Conservation (phyloP, 768 basidiomycete species). For the Dioszegia aurantiaca region DNA sequence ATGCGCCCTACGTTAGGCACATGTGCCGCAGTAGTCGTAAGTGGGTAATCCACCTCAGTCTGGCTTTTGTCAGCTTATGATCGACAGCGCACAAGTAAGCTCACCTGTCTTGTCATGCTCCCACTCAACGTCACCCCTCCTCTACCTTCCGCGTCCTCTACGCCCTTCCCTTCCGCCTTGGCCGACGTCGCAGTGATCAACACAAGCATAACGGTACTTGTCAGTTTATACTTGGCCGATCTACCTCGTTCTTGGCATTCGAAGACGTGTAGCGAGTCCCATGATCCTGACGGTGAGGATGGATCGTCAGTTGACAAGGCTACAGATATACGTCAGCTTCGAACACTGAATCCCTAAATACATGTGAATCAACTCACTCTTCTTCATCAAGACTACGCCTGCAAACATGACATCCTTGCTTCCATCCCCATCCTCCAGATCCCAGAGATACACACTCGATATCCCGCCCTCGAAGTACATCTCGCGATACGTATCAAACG, state of each 20-base stretch:
- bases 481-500: conserved; percentile 95
- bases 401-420: conserved; percentile 66
- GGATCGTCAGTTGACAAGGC: conserved; percentile 2
- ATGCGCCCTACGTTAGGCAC: conserved; percentile 89
- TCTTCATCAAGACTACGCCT: conserved; percentile 93
- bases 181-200: conserved; percentile 59
- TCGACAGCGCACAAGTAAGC: neutral
- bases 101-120: conserved; percentile 84
- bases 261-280: conserved; percentile 99
- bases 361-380: conserved; percentile 64
- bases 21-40: conserved; percentile 77
- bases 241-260: conserved; percentile 88
- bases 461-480: conserved; percentile 99
- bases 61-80: conserved; percentile 46
- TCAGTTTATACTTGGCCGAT: conserved; percentile 93
- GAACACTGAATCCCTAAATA: too few species aligned
- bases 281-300: conserved; percentile 64
- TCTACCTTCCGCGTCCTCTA: conserved; percentile 58
- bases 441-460: conserved; percentile 96
- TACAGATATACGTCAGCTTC: neutral
- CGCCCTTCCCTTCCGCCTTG: conserved; percentile 49
- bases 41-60: conserved; percentile 81
- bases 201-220: conserved; percentile 94
- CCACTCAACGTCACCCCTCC: conserved; percentile 85
- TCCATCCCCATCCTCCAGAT: conserved; percentile 74